A percentile compares a stretch with the other conserved stretches of the same genome.
Evolutionary conservation across 192 early-diverging fungal genomes (phyloP).

Genomic region (Pilaira anomala): DNA sequence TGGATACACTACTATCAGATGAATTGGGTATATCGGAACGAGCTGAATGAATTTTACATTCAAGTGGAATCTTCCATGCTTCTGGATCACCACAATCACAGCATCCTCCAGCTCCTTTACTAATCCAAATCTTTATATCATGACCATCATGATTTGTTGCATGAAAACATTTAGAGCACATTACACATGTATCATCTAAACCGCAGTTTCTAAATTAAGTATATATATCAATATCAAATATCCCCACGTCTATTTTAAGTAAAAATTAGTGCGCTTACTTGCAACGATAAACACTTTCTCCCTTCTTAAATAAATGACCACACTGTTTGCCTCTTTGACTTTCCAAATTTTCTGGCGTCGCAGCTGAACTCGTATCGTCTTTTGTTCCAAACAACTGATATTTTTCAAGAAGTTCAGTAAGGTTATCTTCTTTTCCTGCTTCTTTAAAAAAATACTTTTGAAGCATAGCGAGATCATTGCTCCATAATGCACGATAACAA

Average conservation of each 20-base stretch:
- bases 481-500: slow-evolving; percentile 35
- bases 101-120: slow-evolving; percentile 83
- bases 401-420: slow-evolving; percentile 18
- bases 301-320: slow-evolving; percentile 91
- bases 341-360: slow-evolving; percentile 61
- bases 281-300: slow-evolving; percentile 94
- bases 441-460: slow-evolving; percentile 35
- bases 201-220: slow-evolving; percentile 74
- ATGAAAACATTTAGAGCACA: slow-evolving; percentile 92
- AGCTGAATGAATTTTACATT: slow-evolving; percentile 80
- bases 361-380: slow-evolving; percentile 3
- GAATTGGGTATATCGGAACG: neutral
- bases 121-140: slow-evolving; percentile 84
- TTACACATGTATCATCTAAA: slow-evolving; percentile 94
- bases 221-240: neutral
- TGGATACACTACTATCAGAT: neutral
- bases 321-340: slow-evolving; percentile 79
- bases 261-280: slow-evolving; percentile 58
- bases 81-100: slow-evolving; percentile 98
- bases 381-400: slow-evolving; percentile 9
- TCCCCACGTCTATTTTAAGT: too few relatives aligned
- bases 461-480: slow-evolving; percentile 23
- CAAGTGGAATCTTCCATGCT: slow-evolving; percentile 87
- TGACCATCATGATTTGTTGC: slow-evolving; percentile 91
- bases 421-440: neutral